These are phyloP conservation scores for Termitomyces sp. DNA, from an alignment of 768 basidiomycete species.

Conservation along the genomic window DNA sequence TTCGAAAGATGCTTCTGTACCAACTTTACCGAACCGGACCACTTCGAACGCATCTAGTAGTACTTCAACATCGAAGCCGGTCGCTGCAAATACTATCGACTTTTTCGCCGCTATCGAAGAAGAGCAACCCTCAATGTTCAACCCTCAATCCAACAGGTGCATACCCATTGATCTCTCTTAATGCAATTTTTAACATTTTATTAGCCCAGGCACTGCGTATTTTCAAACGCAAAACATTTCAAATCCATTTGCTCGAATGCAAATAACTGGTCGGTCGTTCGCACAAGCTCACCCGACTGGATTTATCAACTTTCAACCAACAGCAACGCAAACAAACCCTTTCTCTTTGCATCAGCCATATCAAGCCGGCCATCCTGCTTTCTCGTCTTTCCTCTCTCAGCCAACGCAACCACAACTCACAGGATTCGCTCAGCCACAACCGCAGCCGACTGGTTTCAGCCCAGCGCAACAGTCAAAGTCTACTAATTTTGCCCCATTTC, in stretches of 20 bases:
- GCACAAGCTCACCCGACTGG: constrained; percentile 54
- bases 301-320: constrained; percentile 48
- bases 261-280: constrained; percentile 51
- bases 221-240: constrained; percentile 56
- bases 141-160: constrained; percentile 58
- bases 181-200: not conserved
- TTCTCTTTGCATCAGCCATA: constrained; percentile 40
- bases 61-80: constrained; percentile 9
- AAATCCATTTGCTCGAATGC: constrained; percentile 77
- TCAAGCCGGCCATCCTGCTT: constrained; percentile 45
- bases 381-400: constrained; percentile 57
- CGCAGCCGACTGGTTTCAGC: constrained; percentile 22
- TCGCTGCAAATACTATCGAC: constrained; percentile 45
- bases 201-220: constrained; percentile 45
- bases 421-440: constrained; percentile 29
- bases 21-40: not conserved
- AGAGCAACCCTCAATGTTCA: constrained; percentile 71
- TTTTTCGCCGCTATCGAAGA: constrained; percentile 90
- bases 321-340: constrained; percentile 43
- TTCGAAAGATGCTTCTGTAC: not conserved
- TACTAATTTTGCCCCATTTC: constrained; percentile 22
- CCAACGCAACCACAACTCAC: constrained; percentile 25
- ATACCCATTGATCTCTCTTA: not conserved
- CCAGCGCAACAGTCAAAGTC: constrained; percentile 30
- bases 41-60: constrained; percentile 13